These are phyloP conservation scores for Phytophthora sansomeana DNA, from an alignment of 352 stramenopile genomes.

Conservation along the genomic window DNA sequence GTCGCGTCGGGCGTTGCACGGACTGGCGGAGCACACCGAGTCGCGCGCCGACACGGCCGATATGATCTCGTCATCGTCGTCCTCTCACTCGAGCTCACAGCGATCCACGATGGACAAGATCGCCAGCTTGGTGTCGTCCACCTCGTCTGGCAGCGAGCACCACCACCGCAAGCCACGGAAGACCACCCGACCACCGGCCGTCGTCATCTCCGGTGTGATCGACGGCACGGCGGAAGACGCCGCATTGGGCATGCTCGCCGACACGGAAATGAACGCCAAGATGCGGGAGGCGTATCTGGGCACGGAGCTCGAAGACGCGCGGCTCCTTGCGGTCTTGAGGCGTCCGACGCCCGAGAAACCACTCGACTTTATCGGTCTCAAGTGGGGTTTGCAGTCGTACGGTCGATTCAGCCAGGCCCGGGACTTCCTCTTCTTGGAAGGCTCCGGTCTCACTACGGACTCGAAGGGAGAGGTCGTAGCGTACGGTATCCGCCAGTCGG, in stretches of 20 bases:
- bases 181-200: conserved; percentile 34
- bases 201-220: conserved; percentile 43
- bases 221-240: conserved; percentile 51
- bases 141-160: conserved; percentile 28
- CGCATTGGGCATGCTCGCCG: conserved; percentile 46
- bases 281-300: conserved; percentile 50
- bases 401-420: conserved; percentile 45
- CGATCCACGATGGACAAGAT: conserved; percentile 39
- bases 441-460: conserved; percentile 41
- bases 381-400: conserved; percentile 49
- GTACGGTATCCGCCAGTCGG: conserved; percentile 43
- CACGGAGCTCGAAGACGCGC: conserved; percentile 46
- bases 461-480: conserved; percentile 35
- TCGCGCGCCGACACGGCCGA: conserved; percentile 31
- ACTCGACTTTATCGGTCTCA: conserved; percentile 53
- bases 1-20: conserved; percentile 37
- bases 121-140: conserved; percentile 30
- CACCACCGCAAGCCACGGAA: conserved; percentile 27
- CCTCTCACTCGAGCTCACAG: conserved; percentile 35
- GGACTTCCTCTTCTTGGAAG: conserved; percentile 59
- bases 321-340: conserved; percentile 44
- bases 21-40: conserved; percentile 29
- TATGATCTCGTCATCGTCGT: conserved; percentile 33
- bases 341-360: conserved; percentile 38
- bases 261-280: conserved; percentile 47